Conservation (phyloP, 441 rosid genomes). For the Corymbia calophylla region DNA sequence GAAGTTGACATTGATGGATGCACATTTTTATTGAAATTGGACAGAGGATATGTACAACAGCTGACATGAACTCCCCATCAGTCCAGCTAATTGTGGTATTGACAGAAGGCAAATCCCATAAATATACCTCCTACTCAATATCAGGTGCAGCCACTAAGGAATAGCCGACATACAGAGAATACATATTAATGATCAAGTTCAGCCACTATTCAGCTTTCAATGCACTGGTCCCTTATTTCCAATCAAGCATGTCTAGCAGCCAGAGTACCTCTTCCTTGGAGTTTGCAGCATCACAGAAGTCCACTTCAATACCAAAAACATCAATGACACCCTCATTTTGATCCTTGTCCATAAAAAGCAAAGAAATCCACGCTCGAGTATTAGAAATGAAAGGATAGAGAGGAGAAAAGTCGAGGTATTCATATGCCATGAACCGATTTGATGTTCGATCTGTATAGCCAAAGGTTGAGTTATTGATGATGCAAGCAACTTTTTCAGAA, state of each 20-base stretch:
- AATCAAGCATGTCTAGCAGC: conserved; percentile 86
- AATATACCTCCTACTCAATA: neutral
- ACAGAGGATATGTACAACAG: neutral
- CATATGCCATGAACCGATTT: conserved; percentile 67
- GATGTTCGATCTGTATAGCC: conserved; percentile 65
- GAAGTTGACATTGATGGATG: neutral
- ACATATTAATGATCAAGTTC: neutral
- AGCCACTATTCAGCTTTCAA: neutral
- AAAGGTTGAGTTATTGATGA: conserved; percentile 53
- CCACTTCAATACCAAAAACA: conserved; percentile 83
- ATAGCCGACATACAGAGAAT: neutral
- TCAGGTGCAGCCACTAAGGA: neutral
- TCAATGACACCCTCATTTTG: conserved; percentile 44
- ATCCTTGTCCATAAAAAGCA: conserved; percentile 58
- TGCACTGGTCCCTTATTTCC: conserved; percentile 48
- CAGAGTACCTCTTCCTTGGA: conserved; percentile 82
- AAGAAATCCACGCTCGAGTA: conserved; percentile 76
- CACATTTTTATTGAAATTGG: neutral
- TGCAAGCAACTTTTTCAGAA: conserved; percentile 54
- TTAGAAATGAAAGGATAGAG: conserved; percentile 63
- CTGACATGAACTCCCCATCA: neutral
- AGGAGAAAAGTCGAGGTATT: conserved; percentile 74
- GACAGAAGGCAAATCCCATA: neutral
- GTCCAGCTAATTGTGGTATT: neutral
- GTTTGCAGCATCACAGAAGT: conserved; percentile 72